Evolutionary conservation across 2,329 filamentous ascomycete species (phyloP), one percentile per base, ranked within the genome.

Genomic region (Microsporum canis): DNA sequence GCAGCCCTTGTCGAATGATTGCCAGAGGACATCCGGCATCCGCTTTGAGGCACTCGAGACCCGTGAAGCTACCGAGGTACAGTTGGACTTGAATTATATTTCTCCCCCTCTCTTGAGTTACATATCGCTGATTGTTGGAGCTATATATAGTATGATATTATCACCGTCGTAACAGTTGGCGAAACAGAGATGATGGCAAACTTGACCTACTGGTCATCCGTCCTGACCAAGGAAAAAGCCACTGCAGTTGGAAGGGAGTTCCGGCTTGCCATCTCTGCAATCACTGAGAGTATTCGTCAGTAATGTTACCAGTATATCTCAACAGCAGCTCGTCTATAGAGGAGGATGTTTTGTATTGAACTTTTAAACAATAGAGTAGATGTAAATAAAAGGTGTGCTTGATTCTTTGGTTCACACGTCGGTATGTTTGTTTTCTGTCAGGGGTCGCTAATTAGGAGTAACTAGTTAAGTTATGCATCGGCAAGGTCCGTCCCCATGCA

Each of bases 101-200:
- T 17, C n/a, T 43, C n/a, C 17, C 14, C 39, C 39, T 5, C 14
- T 5, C 14, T 2, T 43, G 14, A 23, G 39, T 43, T 43, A n/a
- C 39, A 43, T n/a, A 43, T 45, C 14, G 47, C 58, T 60, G 55
- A 60, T 17, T 14, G 17, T 23, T 29, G n/a, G 8, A 17, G 12
- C 10, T 23, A 1, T 33, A 41, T 33, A 41, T 57, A 64, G 63
- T 63, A 64, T 36, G 63, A 63, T 59, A 60, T 64, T 34, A 58
- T 64, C 39, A 33, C 60, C 14, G 63, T 47, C 27, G n/a, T 60
- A 12, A 34, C 47, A 14, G 57, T 63, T 17, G 36, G 47, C 14
- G 43, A 55, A 33, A 29, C 43, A 10, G 61, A 10, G 8, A 56
- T 63, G 31, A 31, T 43, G 23, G 56, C 47, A n/a, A 49, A 57